Evolutionary conservation across 306 rosid genomes (phyloP).

Genomic region (Castanospermum australe): DNA sequence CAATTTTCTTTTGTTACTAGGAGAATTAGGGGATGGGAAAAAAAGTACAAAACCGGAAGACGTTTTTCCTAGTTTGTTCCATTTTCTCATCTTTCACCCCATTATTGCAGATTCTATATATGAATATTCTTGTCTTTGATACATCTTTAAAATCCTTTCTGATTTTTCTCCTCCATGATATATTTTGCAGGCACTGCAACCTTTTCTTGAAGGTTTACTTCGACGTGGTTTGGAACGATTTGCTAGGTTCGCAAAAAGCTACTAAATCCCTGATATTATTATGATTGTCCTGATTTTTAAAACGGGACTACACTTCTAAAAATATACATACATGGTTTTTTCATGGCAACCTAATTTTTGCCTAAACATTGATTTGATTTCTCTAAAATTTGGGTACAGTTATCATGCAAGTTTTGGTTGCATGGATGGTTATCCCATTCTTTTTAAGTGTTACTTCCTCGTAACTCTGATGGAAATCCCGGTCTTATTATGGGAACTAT

Average conservation of each 20-base stretch:
- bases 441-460: background rate
- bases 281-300: constrained; percentile 31
- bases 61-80: background rate
- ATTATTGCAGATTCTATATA: background rate
- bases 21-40: background rate
- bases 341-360: background rate
- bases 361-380: background rate
- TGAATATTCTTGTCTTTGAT: background rate
- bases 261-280: constrained; percentile 35
- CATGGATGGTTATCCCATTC: background rate
- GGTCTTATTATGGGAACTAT: background rate
- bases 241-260: constrained; percentile 62
- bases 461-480: background rate
- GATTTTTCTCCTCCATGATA: constrained; percentile 17
- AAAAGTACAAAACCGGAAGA: background rate
- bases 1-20: background rate
- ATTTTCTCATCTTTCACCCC: constrained; percentile 10
- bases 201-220: constrained; percentile 82
- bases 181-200: constrained; percentile 75
- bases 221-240: constrained; percentile 69
- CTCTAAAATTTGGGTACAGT: background rate
- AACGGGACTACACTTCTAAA: constrained; percentile 7
- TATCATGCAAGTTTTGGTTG: background rate
- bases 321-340: background rate
- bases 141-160: constrained; percentile 11